Conservation (phyloP, 306 rosid genomes). For the Quercus alba region DNA sequence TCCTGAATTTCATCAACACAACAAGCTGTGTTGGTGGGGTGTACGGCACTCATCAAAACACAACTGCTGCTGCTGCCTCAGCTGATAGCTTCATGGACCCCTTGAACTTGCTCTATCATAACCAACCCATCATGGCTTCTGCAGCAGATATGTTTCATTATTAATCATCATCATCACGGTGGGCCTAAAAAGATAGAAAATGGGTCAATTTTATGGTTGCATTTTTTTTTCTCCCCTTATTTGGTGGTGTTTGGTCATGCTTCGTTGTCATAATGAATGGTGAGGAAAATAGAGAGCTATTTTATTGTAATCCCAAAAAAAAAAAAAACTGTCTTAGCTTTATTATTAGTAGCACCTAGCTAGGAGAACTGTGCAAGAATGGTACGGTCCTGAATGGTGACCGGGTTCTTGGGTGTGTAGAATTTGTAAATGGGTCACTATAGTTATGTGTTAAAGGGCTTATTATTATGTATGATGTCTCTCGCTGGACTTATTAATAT, state of each 20-base stretch:
- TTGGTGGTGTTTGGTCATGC: constrained; percentile 5
- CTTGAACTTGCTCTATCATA: constrained; percentile 39
- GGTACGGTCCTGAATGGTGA: not conserved
- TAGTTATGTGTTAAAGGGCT: not conserved
- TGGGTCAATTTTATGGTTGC: constrained; percentile 12
- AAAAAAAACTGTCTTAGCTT: not conserved
- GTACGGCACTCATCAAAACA: not conserved
- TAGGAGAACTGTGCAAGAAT: not conserved
- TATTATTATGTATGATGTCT: not conserved
- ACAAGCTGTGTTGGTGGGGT: constrained; percentile 9
- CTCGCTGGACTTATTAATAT: not conserved
- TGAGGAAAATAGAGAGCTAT: not conserved
- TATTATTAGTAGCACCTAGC: not conserved
- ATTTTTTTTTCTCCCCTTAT: not conserved
- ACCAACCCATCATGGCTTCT: constrained; percentile 73
- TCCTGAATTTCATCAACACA: constrained; percentile 39
- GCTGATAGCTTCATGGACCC: constrained; percentile 34
- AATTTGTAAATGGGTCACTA: not conserved
- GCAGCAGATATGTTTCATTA: constrained; percentile 53
- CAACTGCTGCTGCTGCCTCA: constrained; percentile 3
- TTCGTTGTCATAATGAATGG: constrained; percentile 12
- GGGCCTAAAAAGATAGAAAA: not conserved
- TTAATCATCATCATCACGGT: constrained; percentile 15
- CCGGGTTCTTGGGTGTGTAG: not conserved
- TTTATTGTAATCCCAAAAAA: not conserved